phyloP scores from a whole-genome alignment of 2,329 filamentous ascomycete genomes.

The Endoconidiophora laricicola region DNA sequence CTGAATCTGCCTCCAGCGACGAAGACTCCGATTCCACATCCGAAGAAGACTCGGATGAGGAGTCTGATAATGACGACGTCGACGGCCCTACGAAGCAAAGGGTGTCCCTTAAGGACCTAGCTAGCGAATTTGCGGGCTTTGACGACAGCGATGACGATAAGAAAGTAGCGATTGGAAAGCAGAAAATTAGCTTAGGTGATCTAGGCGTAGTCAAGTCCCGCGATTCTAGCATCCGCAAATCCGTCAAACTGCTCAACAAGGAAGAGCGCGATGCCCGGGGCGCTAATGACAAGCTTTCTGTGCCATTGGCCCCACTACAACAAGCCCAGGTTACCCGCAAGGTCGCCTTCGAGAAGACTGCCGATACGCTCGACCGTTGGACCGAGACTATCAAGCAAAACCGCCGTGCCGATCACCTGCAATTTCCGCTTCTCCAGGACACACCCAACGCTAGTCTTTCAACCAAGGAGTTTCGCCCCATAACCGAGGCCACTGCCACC shows the following conservation, averaged over 20 bases:
- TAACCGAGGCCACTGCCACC: constrained; percentile 44
- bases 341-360: constrained; percentile 78
- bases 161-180: constrained; percentile 32
- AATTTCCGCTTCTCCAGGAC: constrained; percentile 69
- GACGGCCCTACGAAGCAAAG: constrained; percentile 38
- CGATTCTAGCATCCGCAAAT: constrained; percentile 61
- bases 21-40: constrained; percentile 23
- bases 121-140: constrained; percentile 51
- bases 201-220: constrained; percentile 53
- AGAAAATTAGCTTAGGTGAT: constrained; percentile 58
- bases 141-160: constrained; percentile 32
- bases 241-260: constrained; percentile 57
- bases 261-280: constrained; percentile 35
- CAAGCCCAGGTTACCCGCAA: constrained; percentile 70
- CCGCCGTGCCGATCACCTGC: constrained; percentile 73
- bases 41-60: constrained; percentile 29
- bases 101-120: constrained; percentile 36
- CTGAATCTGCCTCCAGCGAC: constrained; percentile 26
- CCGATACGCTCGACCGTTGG: constrained; percentile 81
- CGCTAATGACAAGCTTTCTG: constrained; percentile 50
- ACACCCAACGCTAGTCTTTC: constrained; percentile 43
- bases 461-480: constrained; percentile 46
- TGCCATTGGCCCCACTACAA: constrained; percentile 69
- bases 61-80: constrained; percentile 32
- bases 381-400: constrained; percentile 90